phyloP scores from a whole-genome alignment of 345 rosid genomes.

The Durio zibethinus region DNA sequence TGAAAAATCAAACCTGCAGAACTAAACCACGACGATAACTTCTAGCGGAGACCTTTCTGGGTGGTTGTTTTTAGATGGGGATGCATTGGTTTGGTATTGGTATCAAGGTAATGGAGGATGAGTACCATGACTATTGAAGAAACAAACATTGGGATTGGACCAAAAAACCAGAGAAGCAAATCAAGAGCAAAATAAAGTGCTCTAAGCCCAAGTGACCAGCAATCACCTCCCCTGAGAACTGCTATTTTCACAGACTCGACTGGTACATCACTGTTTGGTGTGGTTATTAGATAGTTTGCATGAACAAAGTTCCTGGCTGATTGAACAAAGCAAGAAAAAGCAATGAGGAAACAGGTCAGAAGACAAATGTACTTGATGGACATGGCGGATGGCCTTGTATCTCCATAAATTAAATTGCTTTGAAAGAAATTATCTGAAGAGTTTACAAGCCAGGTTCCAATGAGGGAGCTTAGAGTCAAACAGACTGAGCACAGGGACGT shows the following conservation, averaged over 20 bases:
- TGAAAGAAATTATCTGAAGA: slow-evolving; percentile 37
- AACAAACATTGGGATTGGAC: slow-evolving; percentile 75
- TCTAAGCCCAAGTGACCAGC: slow-evolving; percentile 71
- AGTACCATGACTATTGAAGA: slow-evolving; percentile 45
- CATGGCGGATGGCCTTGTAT: slow-evolving; percentile 46
- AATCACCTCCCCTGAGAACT: slow-evolving; percentile 65
- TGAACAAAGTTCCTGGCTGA: slow-evolving; percentile 61
- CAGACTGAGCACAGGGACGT: slow-evolving; percentile 56
- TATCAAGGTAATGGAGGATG: slow-evolving; percentile 47
- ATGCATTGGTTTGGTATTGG: slow-evolving; percentile 43
- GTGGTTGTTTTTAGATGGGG: slow-evolving; percentile 28
- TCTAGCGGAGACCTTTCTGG: slow-evolving; percentile 15
- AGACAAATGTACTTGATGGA: slow-evolving; percentile 65
- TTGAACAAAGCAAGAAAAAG: slow-evolving; percentile 70
- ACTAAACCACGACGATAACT: not conserved
- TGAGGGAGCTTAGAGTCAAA: slow-evolving; percentile 66
- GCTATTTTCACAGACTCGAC: slow-evolving; percentile 36
- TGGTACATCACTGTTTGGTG: slow-evolving; percentile 38
- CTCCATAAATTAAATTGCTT: slow-evolving; percentile 52
- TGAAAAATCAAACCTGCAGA: not conserved
- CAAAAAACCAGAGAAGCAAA: slow-evolving; percentile 74
- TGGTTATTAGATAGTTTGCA: slow-evolving; percentile 62
- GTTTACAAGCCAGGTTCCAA: slow-evolving; percentile 78
- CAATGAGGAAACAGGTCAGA: slow-evolving; percentile 53
- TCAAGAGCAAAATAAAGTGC: slow-evolving; percentile 62